Conservation (phyloP, 208 protist species). For the Trypanosoma melophagium region DNA sequence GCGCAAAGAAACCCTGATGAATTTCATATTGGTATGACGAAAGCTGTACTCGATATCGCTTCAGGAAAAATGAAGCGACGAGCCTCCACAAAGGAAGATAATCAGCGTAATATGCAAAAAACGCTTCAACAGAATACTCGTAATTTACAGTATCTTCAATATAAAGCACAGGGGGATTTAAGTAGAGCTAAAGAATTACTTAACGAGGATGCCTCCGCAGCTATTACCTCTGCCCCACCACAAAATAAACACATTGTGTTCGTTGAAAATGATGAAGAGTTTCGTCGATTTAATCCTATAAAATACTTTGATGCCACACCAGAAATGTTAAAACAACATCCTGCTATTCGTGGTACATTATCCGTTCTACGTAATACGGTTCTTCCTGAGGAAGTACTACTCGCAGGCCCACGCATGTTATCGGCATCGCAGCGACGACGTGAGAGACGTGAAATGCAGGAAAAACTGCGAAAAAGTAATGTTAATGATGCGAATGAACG, state of each 20-base stretch:
- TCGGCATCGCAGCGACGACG: constrained; percentile 69
- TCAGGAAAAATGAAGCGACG: constrained; percentile 81
- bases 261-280: constrained; percentile 80
- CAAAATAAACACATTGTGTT: constrained; percentile 87
- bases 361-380: constrained; percentile 78
- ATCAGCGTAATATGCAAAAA: constrained; percentile 58
- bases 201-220: constrained; percentile 63
- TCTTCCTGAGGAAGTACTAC: constrained; percentile 78
- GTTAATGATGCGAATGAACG: constrained; percentile 35
- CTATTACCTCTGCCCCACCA: constrained; percentile 62
- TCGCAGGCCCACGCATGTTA: constrained; percentile 61
- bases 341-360: constrained; percentile 68
- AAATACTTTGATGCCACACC: constrained; percentile 81
- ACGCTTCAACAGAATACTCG: constrained; percentile 61
- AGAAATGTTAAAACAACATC: constrained; percentile 86
- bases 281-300: constrained; percentile 67
- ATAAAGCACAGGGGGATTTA: constrained; percentile 69
- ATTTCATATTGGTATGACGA: constrained; percentile 93
- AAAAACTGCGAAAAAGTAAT: constrained; percentile 46
- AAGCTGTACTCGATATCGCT: constrained; percentile 83
- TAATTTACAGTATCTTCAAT: constrained; percentile 86
- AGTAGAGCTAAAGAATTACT: constrained; percentile 72
- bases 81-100: constrained; percentile 39
- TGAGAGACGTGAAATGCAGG: constrained; percentile 71
- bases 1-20: constrained; percentile 93